Evolutionary conservation across 2,329 filamentous ascomycete genomes (phyloP), one percentile per base, ranked within the genome.

Genomic region (Fusarium sp.): DNA sequence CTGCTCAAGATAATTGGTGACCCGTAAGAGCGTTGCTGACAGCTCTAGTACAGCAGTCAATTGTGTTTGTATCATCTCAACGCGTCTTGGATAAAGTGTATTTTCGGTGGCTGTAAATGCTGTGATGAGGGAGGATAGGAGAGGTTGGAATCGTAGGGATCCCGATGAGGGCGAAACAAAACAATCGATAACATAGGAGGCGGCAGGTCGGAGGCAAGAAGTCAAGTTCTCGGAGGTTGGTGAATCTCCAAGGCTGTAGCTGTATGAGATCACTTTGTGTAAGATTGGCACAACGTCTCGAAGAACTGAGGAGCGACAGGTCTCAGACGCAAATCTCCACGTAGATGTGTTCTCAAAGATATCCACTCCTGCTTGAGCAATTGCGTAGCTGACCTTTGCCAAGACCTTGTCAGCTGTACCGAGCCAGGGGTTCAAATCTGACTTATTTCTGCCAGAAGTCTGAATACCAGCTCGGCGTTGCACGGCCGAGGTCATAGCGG

Each of bases 261-360:
- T 88, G 73, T 90, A 91, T 32, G 85, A 82, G 21, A 97, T 80
- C 28, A 97, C 83, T 44, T 87, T 89, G 66, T 91, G 85, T 74
- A 97, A 89, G 15, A 90, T 86, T 7, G 84, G 84, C 24, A 92
- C 85, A 24, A 97, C 87, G 40, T 85, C 84, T 19, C 85, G 84
- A 59, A 92, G 87, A 47, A 97, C 85, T 56, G 89, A 83, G 49
- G 89, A 86, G 42, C 90, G 88, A 68, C 94, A 90, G 24, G 89
- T 82, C 12, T 88, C 84, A 2, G 86, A 84, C 8, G 86, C 83
- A 75, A 96, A 97, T 69, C 90, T 90, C 96, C 95, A 99, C 7
- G 89, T 93, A 28, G 89, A 87, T 36, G 91, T 92, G 77, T 91
- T 96, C 79, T 97, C 94, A 69, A 96, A 91, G 8, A 96, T 87